These are phyloP conservation scores for Posidonia australis DNA, from an alignment of 106 monocot genomes.

Conservation along the genomic window DNA sequence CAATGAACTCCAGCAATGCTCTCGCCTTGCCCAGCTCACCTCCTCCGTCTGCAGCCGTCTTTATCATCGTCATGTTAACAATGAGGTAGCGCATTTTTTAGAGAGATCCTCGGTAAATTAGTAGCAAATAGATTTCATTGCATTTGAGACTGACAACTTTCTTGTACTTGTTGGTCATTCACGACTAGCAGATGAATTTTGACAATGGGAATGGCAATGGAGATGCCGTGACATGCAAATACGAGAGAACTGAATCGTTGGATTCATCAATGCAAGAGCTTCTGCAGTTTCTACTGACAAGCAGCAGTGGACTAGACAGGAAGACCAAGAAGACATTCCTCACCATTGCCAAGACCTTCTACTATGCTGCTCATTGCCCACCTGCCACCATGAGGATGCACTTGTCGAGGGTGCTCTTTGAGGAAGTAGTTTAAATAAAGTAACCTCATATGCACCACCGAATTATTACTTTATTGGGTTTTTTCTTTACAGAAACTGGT, in stretches of 20 bases:
- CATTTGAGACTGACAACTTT: no score
- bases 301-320: constrained; percentile 13
- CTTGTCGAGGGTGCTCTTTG: constrained; percentile 64
- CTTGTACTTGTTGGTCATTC: no score
- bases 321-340: constrained; percentile 58
- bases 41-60: constrained; percentile 24
- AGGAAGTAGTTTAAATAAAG: constrained; percentile 16
- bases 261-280: constrained; percentile 49
- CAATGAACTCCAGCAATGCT: constrained; percentile 4
- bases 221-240: no score
- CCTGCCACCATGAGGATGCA: constrained; percentile 30
- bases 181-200: no score
- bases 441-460: no score
- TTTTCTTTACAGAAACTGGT: no score
- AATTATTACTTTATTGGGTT: no score
- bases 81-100: no score
- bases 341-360: constrained; percentile 53
- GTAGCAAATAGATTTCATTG: no score
- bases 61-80: neutral
- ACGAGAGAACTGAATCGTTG: neutral
- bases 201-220: neutral
- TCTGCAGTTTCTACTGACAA: constrained; percentile 18
- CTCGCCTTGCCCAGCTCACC: constrained; percentile 12
- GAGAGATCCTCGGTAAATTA: no score
- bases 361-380: constrained; percentile 50